Conservation (phyloP, 495 filamentous ascomycete species). For the Aspergillus cristatus region DNA sequence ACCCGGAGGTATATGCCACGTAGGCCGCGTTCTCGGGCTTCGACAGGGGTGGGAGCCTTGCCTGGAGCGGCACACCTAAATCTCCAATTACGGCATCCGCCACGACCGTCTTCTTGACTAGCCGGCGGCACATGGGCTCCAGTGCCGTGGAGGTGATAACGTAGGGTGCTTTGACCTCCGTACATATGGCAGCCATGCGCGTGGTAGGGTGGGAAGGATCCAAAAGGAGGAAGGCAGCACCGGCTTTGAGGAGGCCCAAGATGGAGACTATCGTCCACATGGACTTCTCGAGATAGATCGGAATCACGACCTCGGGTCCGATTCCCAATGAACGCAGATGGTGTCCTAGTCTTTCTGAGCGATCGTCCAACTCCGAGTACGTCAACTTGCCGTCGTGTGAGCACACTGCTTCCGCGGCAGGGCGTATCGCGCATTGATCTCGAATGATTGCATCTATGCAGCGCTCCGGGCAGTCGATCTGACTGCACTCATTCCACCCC, state of each 20-base stretch:
- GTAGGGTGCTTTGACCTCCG: background rate
- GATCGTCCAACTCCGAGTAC: background rate
- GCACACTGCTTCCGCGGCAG: background rate
- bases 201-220: background rate
- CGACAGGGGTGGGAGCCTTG: background rate
- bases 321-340: background rate
- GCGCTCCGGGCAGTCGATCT: too few relatives aligned
- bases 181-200: background rate
- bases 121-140: background rate
- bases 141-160: background rate
- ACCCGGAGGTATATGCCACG: slow-evolving; percentile 58
- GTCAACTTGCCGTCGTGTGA: background rate
- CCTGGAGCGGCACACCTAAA: too few relatives aligned
- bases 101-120: background rate
- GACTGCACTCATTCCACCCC: too few relatives aligned
- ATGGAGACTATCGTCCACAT: slow-evolving; percentile 8
- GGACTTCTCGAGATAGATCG: slow-evolving; percentile 12
- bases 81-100: background rate
- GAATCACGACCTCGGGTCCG: background rate
- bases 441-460: background rate
- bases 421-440: background rate
- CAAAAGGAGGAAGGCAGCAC: slow-evolving; percentile 8
- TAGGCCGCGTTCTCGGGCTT: slow-evolving; percentile 15
- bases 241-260: slow-evolving; percentile 11
- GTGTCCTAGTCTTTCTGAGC: background rate